Base-by-base conservation (phyloP, 306 rosid species). In the Pyrus bretschneideri region DNA sequence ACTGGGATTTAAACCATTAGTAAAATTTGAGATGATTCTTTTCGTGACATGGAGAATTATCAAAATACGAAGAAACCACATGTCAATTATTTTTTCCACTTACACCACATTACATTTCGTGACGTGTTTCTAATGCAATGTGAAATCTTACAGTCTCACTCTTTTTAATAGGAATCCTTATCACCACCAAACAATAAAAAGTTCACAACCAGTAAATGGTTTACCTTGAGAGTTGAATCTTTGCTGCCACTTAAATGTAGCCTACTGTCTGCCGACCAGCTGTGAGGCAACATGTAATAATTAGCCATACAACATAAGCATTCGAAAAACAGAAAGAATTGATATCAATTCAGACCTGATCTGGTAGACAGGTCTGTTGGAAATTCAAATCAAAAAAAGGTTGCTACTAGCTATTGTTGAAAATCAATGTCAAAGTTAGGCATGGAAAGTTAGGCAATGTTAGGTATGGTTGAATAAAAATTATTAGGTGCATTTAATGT, bases 201-300 rank as follows among this genome's bases (percentile, higher is more conserved):
- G 15, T 45, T 73, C 7, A 33, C 11, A 15, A 68, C 65, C 35
- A 45, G 44, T 10, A 11, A 63, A 22, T 23, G 65, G 11, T 25
- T 67, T 89, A 92, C 99, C 97, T 95, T 92, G 52, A 95, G 88
- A 30, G 97, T 92, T 22, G 96, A 92, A 85, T 95, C 99, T 86
- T 87, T 89, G 93, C 97, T 92, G 54, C 97, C 97, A 35, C 96
- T 95, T 79, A 95, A 78, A 61, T 92, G 89, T 82, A 95, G 93
- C 85, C 99, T 87, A 85, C 99, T 92, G 72, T 95, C 99, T 15
- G 97, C 97, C 57, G 97, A 92, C 99, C 99, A 95, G 90, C 97
- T 95, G 90, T 68, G 68, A 25, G 70, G 63, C 60, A 83, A 83
- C 58, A 67, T 21, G 71, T 62, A 81, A 75, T 76, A 18, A 66